A percentile compares a stretch with the other conserved stretches of the same genome.
Evolutionary conservation across 202 grass and related monocot species (phyloP).

Genomic region (Schoenoplectus triqueter): DNA sequence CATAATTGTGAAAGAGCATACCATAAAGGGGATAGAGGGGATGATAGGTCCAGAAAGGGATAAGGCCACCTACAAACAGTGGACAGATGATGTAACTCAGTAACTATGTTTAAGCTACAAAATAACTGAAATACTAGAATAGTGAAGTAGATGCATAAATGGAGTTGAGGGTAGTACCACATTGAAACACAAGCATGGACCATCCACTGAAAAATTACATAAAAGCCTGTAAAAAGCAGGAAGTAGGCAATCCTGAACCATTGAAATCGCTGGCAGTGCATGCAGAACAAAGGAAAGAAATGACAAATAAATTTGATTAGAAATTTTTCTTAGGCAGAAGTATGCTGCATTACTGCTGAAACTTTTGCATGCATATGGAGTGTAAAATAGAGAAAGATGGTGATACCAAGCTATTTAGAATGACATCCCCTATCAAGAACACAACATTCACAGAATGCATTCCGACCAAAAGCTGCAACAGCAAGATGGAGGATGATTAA

Average conservation of each 20-base stretch:
- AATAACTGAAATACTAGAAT: constrained; percentile 29
- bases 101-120: background rate
- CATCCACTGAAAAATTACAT: constrained; percentile 74
- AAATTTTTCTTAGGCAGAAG: constrained; percentile 14
- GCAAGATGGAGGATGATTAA: background rate
- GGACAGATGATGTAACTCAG: background rate
- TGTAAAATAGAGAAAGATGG: constrained; percentile 18
- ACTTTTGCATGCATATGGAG: constrained; percentile 1
- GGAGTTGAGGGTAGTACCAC: constrained; percentile 49
- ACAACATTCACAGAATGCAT: constrained; percentile 82
- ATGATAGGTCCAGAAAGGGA: constrained; percentile 83
- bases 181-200: constrained; percentile 62
- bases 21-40: constrained; percentile 64
- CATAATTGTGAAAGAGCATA: constrained; percentile 46
- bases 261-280: constrained; percentile 53
- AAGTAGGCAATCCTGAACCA: constrained; percentile 95
- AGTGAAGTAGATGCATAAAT: background rate
- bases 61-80: constrained; percentile 81
- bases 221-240: constrained; percentile 69
- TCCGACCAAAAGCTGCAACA: constrained; percentile 64
- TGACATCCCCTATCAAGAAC: constrained; percentile 74
- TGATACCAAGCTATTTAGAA: constrained; percentile 79
- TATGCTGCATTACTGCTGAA: background rate
- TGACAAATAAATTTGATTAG: constrained; percentile 12
- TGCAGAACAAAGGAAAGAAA: constrained; percentile 25